Percentiles rank a stretch among this genome's conserved stretches.
These are phyloP conservation scores for Cladophialophora carrionii DNA, from an alignment of 2,329 filamentous ascomycete genomes.

Conservation along the genomic window DNA sequence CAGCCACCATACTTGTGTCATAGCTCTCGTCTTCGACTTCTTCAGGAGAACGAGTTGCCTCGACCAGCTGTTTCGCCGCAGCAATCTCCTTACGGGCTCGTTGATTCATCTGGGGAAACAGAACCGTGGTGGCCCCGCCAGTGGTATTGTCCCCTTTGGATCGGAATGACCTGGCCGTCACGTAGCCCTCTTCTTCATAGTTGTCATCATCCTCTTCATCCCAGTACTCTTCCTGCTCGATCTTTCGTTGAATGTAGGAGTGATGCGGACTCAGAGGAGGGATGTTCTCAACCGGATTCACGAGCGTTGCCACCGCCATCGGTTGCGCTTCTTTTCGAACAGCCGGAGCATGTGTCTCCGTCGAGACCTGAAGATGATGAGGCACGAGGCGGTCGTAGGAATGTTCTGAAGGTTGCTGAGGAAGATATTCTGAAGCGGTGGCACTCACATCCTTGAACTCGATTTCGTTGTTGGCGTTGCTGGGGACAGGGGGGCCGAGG, in stretches of 20 bases:
- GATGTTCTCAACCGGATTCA: constrained; percentile 25
- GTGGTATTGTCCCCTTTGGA: constrained; percentile 76
- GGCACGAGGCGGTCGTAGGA: constrained; percentile 4
- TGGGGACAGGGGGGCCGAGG: constrained; percentile 27
- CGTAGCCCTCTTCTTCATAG: constrained; percentile 69
- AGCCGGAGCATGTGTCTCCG: constrained; percentile 9
- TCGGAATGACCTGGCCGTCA: constrained; percentile 76
- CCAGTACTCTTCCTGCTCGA: constrained; percentile 72
- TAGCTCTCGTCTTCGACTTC: constrained; percentile 86
- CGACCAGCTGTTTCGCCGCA: constrained; percentile 67
- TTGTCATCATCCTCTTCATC: constrained; percentile 73
- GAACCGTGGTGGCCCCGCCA: constrained; percentile 64
- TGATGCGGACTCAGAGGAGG: constrained; percentile 33
- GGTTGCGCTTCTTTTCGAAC: constrained; percentile 23
- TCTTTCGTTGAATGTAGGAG: constrained; percentile 38
- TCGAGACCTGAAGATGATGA: constrained; percentile 2
- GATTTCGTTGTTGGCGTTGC: constrained; percentile 24
- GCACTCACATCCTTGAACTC: constrained; percentile 13
- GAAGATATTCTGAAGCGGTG: constrained; percentile 20
- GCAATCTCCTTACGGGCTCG: constrained; percentile 74
- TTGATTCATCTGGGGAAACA: constrained; percentile 72
- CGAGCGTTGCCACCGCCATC: constrained; percentile 29
- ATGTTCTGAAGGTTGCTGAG: constrained; percentile 16
- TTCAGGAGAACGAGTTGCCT: constrained; percentile 66
- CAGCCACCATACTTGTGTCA: constrained; percentile 97